A percentile compares a stretch with the other conserved stretches of the same genome.
These are phyloP conservation scores for Leptographium lundbergii DNA, from an alignment of 2,329 filamentous ascomycete genomes.

Conservation along the genomic window DNA sequence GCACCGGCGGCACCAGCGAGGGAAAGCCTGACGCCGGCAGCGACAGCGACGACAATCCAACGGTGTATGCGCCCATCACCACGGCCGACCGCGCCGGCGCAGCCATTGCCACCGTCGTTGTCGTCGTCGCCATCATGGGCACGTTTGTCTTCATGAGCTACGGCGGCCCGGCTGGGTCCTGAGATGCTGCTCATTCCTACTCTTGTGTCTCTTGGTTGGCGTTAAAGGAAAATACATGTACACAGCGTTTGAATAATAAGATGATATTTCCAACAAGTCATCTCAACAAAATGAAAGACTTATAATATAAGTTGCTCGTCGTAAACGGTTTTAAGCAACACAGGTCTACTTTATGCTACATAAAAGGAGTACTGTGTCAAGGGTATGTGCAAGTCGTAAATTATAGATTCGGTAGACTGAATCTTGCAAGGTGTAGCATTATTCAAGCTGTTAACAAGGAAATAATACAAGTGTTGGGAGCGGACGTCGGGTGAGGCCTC, in stretches of 20 bases:
- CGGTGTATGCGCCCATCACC: slow-evolving; percentile 27
- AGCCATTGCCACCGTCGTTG: slow-evolving; percentile 46
- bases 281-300: too few relatives aligned
- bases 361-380: too few relatives aligned
- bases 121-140: slow-evolving; percentile 26
- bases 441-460: too few relatives aligned
- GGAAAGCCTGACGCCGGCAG: slow-evolving; percentile 35
- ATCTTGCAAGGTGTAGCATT: too few relatives aligned
- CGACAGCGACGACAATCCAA: slow-evolving; percentile 13
- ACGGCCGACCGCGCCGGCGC: slow-evolving; percentile 56
- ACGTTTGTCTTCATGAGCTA: slow-evolving; percentile 24
- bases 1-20: slow-evolving; percentile 35
- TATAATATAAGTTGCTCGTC: too few relatives aligned
- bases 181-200: background rate
- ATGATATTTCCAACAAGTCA: too few relatives aligned
- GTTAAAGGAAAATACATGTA: background rate
- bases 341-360: too few relatives aligned
- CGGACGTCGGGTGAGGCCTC: too few relatives aligned
- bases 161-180: slow-evolving; percentile 1
- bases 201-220: background rate
- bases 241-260: background rate
- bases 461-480: too few relatives aligned
- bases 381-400: too few relatives aligned
- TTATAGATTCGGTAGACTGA: too few relatives aligned
- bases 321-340: too few relatives aligned